Percentiles rank a stretch among this genome's conserved stretches.
Evolutionary conservation across 306 rosid genomes (phyloP).

Genomic region (Begonia peltatifolia): DNA sequence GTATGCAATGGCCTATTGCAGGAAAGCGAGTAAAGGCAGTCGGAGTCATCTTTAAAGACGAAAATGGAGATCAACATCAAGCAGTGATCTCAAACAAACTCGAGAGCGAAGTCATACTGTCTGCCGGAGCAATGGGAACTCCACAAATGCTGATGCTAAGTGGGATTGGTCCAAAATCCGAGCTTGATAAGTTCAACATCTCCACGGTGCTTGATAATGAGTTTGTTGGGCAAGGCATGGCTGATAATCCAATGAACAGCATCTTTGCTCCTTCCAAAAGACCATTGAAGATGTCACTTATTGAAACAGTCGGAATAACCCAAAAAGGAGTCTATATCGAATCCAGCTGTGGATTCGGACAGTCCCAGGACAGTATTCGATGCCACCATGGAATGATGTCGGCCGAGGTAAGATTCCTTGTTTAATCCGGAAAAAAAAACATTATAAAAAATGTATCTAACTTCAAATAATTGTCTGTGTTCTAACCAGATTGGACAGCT

Average conservation of each 20-base stretch:
- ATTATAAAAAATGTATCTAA: too few species aligned
- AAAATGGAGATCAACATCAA: constrained; percentile 54
- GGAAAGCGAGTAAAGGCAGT: constrained; percentile 58
- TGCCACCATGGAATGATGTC: constrained; percentile 93
- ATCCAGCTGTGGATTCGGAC: constrained; percentile 86
- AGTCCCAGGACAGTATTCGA: constrained; percentile 67
- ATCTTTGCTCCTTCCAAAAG: constrained; percentile 55
- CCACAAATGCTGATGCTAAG: constrained; percentile 87
- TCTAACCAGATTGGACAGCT: constrained; percentile 78
- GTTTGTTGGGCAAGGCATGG: constrained; percentile 85
- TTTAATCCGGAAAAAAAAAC: background rate
- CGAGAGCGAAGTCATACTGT: constrained; percentile 59
- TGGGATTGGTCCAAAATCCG: constrained; percentile 79
- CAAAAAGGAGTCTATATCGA: constrained; percentile 78
- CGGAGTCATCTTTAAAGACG: constrained; percentile 78
- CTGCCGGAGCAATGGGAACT: constrained; percentile 77
- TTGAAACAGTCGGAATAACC: constrained; percentile 84
- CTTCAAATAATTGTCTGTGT: too few species aligned
- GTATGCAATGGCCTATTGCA: constrained; percentile 9
- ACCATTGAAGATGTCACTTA: constrained; percentile 50
- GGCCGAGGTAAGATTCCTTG: constrained; percentile 56
- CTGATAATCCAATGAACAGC: constrained; percentile 94
- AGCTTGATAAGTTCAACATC: constrained; percentile 56
- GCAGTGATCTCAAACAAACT: constrained; percentile 35
- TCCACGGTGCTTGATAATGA: constrained; percentile 44